A percentile compares a stretch with the other conserved stretches of the same genome.
Conservation (phyloP, 768 basidiomycete genomes). For the Auricularia heimuer region DNA sequence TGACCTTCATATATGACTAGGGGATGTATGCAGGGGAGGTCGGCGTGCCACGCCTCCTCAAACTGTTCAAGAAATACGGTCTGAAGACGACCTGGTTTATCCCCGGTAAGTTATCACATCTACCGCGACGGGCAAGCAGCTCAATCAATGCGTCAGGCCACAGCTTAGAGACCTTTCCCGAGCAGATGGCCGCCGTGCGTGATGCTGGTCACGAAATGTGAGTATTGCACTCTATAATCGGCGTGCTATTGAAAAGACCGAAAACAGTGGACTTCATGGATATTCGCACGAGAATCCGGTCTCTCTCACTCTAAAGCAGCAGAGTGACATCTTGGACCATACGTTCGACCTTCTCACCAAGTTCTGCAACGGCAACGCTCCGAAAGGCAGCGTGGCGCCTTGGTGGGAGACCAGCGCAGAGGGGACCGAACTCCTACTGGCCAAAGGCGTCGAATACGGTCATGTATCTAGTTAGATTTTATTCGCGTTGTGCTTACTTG, state of each 20-base stretch:
- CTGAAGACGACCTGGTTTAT: slow-evolving; percentile 69
- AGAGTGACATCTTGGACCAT: slow-evolving; percentile 59
- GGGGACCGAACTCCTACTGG: slow-evolving; percentile 51
- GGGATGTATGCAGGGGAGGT: slow-evolving; percentile 74
- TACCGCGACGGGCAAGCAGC: too few relatives aligned
- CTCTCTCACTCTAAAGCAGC: slow-evolving; percentile 51
- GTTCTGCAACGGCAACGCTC: slow-evolving; percentile 51
- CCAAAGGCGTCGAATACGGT: slow-evolving; percentile 68
- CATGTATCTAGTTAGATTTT: not conserved
- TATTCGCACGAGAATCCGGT: slow-evolving; percentile 69
- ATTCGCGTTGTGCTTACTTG: not conserved
- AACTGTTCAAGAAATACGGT: slow-evolving; percentile 61
- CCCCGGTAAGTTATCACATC: slow-evolving; percentile 34
- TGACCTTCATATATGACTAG: slow-evolving; percentile 14
- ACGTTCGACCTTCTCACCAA: slow-evolving; percentile 55
- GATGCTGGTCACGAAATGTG: slow-evolving; percentile 69
- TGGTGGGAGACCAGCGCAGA: slow-evolving; percentile 76
- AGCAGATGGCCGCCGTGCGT: slow-evolving; percentile 56
- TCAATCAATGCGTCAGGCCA: slow-evolving; percentile 33
- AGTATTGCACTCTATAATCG: not conserved
- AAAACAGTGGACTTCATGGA: slow-evolving; percentile 48
- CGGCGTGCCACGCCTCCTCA: slow-evolving; percentile 55
- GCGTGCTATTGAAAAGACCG: too few relatives aligned
- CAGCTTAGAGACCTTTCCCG: slow-evolving; percentile 64
- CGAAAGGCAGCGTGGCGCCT: slow-evolving; percentile 59